Conservation (phyloP, 352 stramenopile genomes). For the Globisporangium irregulare region DNA sequence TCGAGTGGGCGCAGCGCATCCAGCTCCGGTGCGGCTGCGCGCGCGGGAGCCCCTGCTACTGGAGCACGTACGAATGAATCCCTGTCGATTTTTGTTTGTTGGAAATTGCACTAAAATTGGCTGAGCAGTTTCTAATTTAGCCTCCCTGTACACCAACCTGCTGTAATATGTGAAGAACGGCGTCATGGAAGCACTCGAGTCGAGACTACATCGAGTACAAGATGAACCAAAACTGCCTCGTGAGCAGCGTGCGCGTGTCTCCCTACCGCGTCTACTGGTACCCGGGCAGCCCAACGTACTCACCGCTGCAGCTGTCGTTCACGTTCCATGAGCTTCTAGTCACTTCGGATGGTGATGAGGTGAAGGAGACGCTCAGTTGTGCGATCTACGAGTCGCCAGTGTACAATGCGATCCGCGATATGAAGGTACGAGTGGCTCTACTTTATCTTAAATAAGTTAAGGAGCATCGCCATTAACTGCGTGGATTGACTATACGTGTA, state of each 20-base stretch:
- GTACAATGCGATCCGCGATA: conserved; percentile 50
- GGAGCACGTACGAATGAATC: conserved; percentile 54
- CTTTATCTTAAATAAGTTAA: background rate
- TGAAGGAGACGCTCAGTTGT: conserved; percentile 6
- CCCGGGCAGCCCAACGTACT: conserved; percentile 65
- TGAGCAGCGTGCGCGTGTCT: conserved; percentile 46
- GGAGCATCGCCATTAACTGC: background rate
- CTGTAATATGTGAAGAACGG: background rate
- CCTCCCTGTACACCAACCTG: background rate
- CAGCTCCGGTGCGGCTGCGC: conserved; percentile 70
- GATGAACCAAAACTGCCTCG: conserved; percentile 36
- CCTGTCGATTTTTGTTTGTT: background rate
- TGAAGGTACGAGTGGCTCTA: conserved; percentile 22
- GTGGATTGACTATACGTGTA: background rate
- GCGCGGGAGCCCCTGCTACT: conserved; percentile 63
- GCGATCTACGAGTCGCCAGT: conserved; percentile 51
- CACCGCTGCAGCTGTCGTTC: conserved; percentile 49
- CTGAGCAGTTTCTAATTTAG: background rate
- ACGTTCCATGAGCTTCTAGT: conserved; percentile 44
- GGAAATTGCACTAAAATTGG: background rate
- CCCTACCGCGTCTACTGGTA: conserved; percentile 81
- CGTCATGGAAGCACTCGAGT: conserved; percentile 16
- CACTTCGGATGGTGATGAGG: background rate
- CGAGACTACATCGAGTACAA: conserved; percentile 64
- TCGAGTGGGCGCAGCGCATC: conserved; percentile 35